These are phyloP conservation scores for Taphrina betulina DNA, from an alignment of 1,139 yeast species.

Conservation along the genomic window DNA sequence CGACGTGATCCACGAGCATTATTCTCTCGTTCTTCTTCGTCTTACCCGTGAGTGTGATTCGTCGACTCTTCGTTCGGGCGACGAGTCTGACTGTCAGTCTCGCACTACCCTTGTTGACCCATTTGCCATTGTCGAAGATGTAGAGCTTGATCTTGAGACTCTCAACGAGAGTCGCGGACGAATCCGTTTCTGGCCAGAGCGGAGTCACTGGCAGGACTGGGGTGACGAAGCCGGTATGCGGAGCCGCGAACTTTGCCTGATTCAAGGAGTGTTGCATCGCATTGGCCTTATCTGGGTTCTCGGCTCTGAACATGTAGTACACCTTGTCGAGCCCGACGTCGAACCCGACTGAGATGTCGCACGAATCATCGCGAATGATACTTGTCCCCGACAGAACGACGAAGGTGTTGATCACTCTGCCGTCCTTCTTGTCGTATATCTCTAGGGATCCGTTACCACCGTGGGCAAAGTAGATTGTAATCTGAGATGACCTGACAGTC, in stretches of 20 bases:
- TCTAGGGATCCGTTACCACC: constrained; percentile 21
- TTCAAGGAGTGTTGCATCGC: constrained; percentile 23
- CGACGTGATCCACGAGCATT: constrained; percentile 17
- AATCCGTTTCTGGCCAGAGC: constrained; percentile 18
- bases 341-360: constrained; percentile 30
- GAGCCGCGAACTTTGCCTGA: constrained; percentile 26
- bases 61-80: constrained; percentile 18
- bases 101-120: constrained; percentile 29
- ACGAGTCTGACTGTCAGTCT: constrained; percentile 15
- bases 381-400: constrained; percentile 21
- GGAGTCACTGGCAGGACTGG: constrained; percentile 28
- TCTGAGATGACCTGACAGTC: constrained; percentile 23
- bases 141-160: constrained; percentile 25
- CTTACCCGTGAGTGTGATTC: constrained; percentile 28
- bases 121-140: constrained; percentile 24
- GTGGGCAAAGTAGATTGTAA: constrained; percentile 12
- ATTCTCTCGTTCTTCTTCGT: constrained; percentile 23
- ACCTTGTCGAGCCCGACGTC: constrained; percentile 30
- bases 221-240: constrained; percentile 23
- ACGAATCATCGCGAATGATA: constrained; percentile 29
- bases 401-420: constrained; percentile 9
- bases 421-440: constrained; percentile 21
- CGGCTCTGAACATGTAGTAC: constrained; percentile 29
- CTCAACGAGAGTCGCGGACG: constrained; percentile 17
- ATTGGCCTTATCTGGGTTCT: constrained; percentile 30